A percentile compares a stretch with the other conserved stretches of the same genome.
Evolutionary conservation across 495 filamentous ascomycete species (phyloP).

Genomic region (Melanomma pulvis-pyrius): DNA sequence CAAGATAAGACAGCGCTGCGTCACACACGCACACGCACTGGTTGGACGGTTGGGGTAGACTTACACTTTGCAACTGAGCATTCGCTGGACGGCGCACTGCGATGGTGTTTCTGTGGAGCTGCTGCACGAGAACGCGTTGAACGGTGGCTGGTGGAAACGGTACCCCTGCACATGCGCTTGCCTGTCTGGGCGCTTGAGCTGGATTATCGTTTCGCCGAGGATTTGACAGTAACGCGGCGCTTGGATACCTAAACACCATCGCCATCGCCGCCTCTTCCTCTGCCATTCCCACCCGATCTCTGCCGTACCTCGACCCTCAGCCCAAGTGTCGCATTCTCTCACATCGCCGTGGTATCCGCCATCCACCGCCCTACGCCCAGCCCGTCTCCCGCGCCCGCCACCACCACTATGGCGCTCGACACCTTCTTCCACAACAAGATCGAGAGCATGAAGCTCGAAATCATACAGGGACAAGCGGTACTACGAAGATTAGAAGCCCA

Average conservation of each 20-base stretch:
- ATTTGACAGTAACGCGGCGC: too few relatives aligned
- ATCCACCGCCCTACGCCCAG: not conserved
- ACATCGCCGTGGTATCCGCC: not conserved
- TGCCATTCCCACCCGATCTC: not conserved
- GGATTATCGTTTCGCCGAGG: too few relatives aligned
- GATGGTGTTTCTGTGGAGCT: not conserved
- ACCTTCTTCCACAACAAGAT: slow-evolving; percentile 99
- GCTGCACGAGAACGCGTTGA: too few relatives aligned
- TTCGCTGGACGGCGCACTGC: not conserved
- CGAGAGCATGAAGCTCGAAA: slow-evolving; percentile 99
- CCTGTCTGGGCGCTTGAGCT: not conserved
- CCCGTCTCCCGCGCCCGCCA: slow-evolving; percentile 8
- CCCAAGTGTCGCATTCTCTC: not conserved
- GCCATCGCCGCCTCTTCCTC: not conserved
- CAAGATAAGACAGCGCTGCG: not conserved
- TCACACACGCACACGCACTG: not conserved
- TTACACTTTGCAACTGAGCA: not conserved
- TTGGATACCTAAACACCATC: slow-evolving; percentile 5
- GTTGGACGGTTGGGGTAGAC: not conserved
- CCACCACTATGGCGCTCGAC: slow-evolving; percentile 85
- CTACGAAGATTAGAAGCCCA: slow-evolving; percentile 94
- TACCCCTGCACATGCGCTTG: not conserved
- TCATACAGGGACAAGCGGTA: slow-evolving; percentile 95
- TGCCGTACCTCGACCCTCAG: not conserved
- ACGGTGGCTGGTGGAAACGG: not conserved